Percentiles rank a stretch among this genome's conserved stretches.
Evolutionary conservation across 495 filamentous ascomycete species (phyloP).

Genomic region (Antarctomyces pellizariae): DNA sequence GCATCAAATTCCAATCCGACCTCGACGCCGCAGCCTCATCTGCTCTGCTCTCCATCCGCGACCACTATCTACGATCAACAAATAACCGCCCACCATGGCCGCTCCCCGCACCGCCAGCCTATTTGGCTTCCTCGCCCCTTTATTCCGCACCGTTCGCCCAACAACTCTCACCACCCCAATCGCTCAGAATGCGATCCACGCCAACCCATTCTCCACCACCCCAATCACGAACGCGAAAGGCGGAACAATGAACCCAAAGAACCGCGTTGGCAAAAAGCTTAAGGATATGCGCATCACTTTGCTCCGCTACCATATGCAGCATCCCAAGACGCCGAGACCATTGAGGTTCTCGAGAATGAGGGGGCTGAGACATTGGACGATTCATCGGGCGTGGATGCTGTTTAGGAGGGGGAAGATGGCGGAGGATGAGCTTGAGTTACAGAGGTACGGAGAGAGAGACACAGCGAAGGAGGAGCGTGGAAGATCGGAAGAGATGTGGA

Average conservation of each 20-base stretch:
- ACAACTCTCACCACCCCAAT: no score
- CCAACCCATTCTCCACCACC: neutral
- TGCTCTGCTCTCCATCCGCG: no score
- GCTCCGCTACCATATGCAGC: constrained; percentile 12
- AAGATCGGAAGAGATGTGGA: no score
- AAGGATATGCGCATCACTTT: constrained; percentile 8
- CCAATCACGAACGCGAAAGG: constrained; percentile 3
- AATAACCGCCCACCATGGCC: no score
- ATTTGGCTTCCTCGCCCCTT: no score
- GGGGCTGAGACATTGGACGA: constrained; percentile 91
- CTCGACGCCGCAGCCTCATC: no score
- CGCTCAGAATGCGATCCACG: no score
- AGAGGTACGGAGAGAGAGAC: constrained; percentile 32
- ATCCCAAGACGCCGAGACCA: constrained; percentile 19
- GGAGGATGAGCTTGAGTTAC: constrained; percentile 33
- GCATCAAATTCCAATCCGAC: no score
- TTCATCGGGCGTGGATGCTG: constrained; percentile 82
- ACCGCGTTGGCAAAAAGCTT: constrained; percentile 1
- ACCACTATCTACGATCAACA: no score
- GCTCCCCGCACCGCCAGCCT: no score
- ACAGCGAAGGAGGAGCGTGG: no score
- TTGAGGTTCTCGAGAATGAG: constrained; percentile 72
- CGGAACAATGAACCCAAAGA: constrained; percentile 3
- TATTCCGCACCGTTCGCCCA: no score
- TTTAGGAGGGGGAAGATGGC: constrained; percentile 38